Conservation (phyloP, 257 asterid species). For the Voacanga thouarsii region DNA sequence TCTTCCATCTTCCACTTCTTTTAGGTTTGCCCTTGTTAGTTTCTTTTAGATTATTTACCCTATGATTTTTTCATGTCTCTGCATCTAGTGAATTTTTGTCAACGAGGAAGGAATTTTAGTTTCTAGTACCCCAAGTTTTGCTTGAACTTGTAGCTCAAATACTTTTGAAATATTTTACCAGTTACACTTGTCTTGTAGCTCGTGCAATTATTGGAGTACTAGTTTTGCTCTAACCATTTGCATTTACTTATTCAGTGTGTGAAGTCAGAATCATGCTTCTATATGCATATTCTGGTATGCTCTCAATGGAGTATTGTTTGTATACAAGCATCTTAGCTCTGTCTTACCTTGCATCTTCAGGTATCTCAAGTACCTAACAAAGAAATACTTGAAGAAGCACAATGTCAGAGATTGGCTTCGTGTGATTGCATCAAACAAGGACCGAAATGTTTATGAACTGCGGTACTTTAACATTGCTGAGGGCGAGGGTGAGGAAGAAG, state of each 20-base stretch:
- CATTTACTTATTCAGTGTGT: neutral
- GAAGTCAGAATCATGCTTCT: neutral
- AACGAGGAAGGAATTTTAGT: too few relatives aligned
- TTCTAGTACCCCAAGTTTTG: neutral
- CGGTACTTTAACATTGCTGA: slow-evolving; percentile 87
- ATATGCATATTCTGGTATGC: neutral
- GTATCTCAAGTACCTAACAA: slow-evolving; percentile 69
- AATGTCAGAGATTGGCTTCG: slow-evolving; percentile 85
- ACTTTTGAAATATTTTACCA: neutral
- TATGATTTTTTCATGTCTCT: neutral
- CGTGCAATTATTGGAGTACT: neutral
- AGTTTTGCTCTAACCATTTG: neutral
- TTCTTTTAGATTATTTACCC: neutral
- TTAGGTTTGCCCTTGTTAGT: neutral
- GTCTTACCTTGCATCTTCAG: slow-evolving; percentile 15
- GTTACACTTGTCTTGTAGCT: neutral
- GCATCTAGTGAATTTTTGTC: neutral
- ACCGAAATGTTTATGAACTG: slow-evolving; percentile 62
- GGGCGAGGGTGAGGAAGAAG: slow-evolving; percentile 54
- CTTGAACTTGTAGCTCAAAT: neutral
- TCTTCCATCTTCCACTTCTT: neutral
- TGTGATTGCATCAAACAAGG: slow-evolving; percentile 78
- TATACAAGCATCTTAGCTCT: neutral
- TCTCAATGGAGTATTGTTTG: neutral
- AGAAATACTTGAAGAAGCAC: slow-evolving; percentile 80